phyloP scores from a whole-genome alignment of 2,329 filamentous ascomycete genomes.

The Hypoxylon sp. region DNA sequence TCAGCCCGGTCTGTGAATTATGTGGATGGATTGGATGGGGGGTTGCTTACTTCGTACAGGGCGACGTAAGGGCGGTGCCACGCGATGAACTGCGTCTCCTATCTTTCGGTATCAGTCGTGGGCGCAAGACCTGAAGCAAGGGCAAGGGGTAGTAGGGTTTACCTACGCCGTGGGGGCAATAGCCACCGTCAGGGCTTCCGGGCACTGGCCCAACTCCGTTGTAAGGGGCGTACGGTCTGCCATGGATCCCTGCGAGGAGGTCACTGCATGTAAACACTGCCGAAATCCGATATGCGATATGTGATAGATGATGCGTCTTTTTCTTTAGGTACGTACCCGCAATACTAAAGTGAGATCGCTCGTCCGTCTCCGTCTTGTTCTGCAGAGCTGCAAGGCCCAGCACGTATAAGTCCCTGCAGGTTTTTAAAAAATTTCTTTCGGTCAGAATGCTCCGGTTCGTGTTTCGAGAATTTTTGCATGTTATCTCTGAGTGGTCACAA shows the following conservation, averaged over 20 bases:
- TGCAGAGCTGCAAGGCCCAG: constrained; percentile 60
- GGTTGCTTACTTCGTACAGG: constrained; percentile 63
- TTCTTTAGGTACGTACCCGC: constrained; percentile 54
- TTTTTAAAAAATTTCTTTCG: too few relatives aligned
- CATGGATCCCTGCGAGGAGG: constrained; percentile 45
- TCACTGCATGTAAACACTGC: not conserved
- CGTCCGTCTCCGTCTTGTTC: constrained; percentile 54
- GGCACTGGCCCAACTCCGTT: constrained; percentile 54
- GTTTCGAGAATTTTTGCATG: not conserved
- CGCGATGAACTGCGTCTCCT: constrained; percentile 62
- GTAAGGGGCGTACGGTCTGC: constrained; percentile 57
- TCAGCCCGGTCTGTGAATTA: too few relatives aligned
- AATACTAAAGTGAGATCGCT: constrained; percentile 64
- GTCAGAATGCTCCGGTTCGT: not conserved
- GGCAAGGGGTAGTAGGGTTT: constrained; percentile 26
- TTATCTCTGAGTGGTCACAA: not conserved
- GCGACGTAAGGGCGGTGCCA: constrained; percentile 69
- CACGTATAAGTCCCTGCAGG: constrained; percentile 62
- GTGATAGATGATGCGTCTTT: not conserved
- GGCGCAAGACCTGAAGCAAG: not conserved
- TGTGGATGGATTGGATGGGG: too few relatives aligned
- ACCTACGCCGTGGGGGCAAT: constrained; percentile 56
- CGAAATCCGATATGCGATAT: too few relatives aligned
- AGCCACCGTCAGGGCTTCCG: constrained; percentile 42
- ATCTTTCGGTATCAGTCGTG: constrained; percentile 20